Evolutionary conservation across 192 early-diverging fungal species (phyloP), one percentile per base, ranked within the genome.

Genomic region (Coemansia sp.): DNA sequence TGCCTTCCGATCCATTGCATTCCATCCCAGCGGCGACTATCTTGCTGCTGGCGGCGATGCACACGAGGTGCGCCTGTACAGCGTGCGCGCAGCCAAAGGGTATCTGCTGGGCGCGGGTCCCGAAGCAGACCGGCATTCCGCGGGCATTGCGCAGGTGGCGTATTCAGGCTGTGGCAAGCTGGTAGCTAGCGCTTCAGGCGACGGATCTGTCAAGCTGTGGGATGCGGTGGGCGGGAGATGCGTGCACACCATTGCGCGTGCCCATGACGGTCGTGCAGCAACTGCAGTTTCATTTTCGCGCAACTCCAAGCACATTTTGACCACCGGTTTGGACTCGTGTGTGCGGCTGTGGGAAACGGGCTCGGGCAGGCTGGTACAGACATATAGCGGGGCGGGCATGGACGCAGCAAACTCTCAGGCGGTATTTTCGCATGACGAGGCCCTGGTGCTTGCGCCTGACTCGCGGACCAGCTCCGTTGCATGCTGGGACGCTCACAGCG

Each of bases 1-100:
- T 51, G 80, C 88, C 6, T 87, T 91, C 57, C 68, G 84, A 26
- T 89, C 89, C 6, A 87, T 96, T 8, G 81, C 82, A 5, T 98
- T 98, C 75, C 95, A 98, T 72, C 95, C 95, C 11, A 88, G 87
- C 5, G 95, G 94, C 40, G 93, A 95, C 63, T 95, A 82, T 68
- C 63, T 97, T 30, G 72, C 87, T 2, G 86, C 89, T 8, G 88
- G 86, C 28, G 86, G 90, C 20, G 88, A 93, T 48, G 86, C 90
- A 53, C 81, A 81, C 31, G 84, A 87, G 8, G 82, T 94, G 30
- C 82, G 95, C 19, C 83, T 95, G 26, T 94, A 85, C 63, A 92
- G 93, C 68, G 87, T 93, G 26, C 88, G 90, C 57, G 91, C 90
- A 0, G 73, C 88, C 21, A 88, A 93, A 56, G 90, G 90, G 51